Conservation (phyloP, 768 basidiomycete genomes). For the Tylopilus vinaceipallidus region DNA sequence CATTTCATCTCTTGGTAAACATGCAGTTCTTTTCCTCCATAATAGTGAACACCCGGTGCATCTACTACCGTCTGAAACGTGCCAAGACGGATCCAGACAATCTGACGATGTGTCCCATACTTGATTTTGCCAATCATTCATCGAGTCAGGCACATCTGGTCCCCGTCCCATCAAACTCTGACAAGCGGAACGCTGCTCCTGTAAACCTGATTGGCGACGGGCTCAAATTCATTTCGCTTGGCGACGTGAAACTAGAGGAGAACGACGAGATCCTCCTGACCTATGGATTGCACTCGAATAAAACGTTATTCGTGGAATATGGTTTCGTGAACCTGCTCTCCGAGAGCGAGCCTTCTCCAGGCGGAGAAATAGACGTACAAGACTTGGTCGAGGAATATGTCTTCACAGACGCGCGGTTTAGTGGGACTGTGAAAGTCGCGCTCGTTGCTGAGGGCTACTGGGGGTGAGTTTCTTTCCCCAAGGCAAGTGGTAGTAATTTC, state of each 20-base stretch:
- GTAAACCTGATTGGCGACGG: slow-evolving; percentile 40
- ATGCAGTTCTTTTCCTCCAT: slow-evolving; percentile 1
- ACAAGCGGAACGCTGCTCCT: slow-evolving; percentile 38
- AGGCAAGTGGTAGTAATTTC: not conserved
- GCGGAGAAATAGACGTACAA: slow-evolving; percentile 65
- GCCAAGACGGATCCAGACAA: slow-evolving; percentile 62
- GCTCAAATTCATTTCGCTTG: slow-evolving; percentile 51
- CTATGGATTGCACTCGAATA: slow-evolving; percentile 81
- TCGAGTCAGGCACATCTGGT: slow-evolving; percentile 40
- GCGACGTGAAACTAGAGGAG: slow-evolving; percentile 36
- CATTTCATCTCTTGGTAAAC: slow-evolving; percentile 3
- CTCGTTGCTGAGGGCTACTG: slow-evolving; percentile 74
- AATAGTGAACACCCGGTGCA: slow-evolving; percentile 88
- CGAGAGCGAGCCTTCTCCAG: slow-evolving; percentile 24
- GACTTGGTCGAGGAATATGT: slow-evolving; percentile 52
- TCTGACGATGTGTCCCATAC: slow-evolving; percentile 81
- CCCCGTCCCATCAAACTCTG: slow-evolving; percentile 38
- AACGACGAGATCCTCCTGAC: slow-evolving; percentile 72
- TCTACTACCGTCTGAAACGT: slow-evolving; percentile 62
- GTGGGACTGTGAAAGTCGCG: slow-evolving; percentile 47
- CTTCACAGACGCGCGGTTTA: slow-evolving; percentile 37
- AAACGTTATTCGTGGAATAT: slow-evolving; percentile 82
- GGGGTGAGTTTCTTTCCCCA: slow-evolving; percentile 53
- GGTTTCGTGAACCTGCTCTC: slow-evolving; percentile 65
- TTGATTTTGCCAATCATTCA: slow-evolving; percentile 89